These are phyloP conservation scores for Mrakiaceae sp. DNA, from an alignment of 1,284 basidiomycete species.

Conservation along the genomic window DNA sequence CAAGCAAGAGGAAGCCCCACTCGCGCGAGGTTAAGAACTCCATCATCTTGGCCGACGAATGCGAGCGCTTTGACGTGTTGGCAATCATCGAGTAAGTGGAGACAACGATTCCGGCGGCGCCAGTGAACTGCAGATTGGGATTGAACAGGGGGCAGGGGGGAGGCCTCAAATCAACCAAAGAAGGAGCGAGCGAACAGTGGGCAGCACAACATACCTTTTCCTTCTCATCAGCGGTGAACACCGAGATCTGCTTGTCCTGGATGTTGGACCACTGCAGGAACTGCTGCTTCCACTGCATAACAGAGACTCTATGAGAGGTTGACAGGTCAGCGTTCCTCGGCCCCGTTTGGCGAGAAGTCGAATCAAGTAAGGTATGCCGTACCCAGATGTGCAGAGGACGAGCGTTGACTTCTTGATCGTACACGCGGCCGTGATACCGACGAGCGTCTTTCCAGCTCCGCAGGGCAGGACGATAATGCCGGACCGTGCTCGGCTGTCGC, in stretches of 20 bases:
- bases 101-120: slow-evolving; percentile 88
- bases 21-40: slow-evolving; percentile 87
- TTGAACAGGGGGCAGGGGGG: background rate
- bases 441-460: slow-evolving; percentile 96
- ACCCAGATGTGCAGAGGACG: slow-evolving; percentile 96
- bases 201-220: slow-evolving; percentile 55
- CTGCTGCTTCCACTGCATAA: slow-evolving; percentile 95
- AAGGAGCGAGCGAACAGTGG: too few species aligned
- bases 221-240: slow-evolving; percentile 92
- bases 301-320: slow-evolving; percentile 58
- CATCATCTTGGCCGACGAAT: slow-evolving; percentile 98
- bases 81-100: slow-evolving; percentile 99
- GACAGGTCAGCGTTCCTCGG: background rate
- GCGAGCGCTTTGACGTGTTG: slow-evolving; percentile 87
- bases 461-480: slow-evolving; percentile 98
- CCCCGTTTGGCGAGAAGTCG: background rate
- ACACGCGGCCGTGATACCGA: slow-evolving; percentile 97
- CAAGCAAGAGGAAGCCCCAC: slow-evolving; percentile 90
- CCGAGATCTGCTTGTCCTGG: slow-evolving; percentile 83
- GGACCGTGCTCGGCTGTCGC: slow-evolving; percentile 72
- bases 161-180: too few species aligned
- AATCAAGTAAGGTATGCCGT: slow-evolving; percentile 31
- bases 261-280: slow-evolving; percentile 97
- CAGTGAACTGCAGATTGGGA: slow-evolving; percentile 55
- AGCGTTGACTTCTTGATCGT: slow-evolving; percentile 99